Evolutionary conservation across 1,284 basidiomycete genomes (phyloP), one percentile per base, ranked within the genome.

Genomic region (Fomitopsis betulina): DNA sequence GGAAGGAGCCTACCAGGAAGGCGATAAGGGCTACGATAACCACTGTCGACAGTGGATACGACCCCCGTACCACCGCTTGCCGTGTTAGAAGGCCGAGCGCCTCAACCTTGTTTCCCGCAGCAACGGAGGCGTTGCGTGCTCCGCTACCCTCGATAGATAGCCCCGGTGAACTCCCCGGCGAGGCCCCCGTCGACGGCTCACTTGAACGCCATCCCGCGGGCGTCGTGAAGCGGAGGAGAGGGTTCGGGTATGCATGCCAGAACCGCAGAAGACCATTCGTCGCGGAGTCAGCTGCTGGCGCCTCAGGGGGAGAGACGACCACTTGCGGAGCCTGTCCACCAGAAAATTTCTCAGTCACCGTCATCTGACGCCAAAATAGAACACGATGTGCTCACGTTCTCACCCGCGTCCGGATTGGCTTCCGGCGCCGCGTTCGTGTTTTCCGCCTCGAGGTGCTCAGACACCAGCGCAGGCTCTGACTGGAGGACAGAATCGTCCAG

Each of bases 1-100:
- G 73, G 53, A 99, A 77, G 12, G 93, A 96, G 38, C 96, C 96
- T 62, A 98, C 79, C 62, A 99, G 76, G 73, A 98, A 96, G 38
- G 92, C 90, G 61, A 96, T 91, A 62, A 98, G 71, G 49, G 87
- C 93, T 17, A 91, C 83, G 58, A 96, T 76, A 61, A 98, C 70
- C 56, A 96, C 72, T 43, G 82, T 85, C 54, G 85, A 85, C 62
- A 88, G 63, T 51, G 80, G 72, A 64, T 78, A 83, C 53, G 57
- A 54, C 60, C 59, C 42, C 50, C 55, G 63, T 47, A 61, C 60
- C 19, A 38, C 58, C 56, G 56, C 54, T 25, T 53, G 59, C 2
- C 61, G 47, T 55, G 62, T 30, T 57, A 58, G 55, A 55, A 56
- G 35, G 35, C 42, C 38, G 45, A 60, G 57, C 32, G 42, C 51